Base-by-base conservation (phyloP, 768 basidiomycete genomes). In the Xerocomellus chrysenteron region DNA sequence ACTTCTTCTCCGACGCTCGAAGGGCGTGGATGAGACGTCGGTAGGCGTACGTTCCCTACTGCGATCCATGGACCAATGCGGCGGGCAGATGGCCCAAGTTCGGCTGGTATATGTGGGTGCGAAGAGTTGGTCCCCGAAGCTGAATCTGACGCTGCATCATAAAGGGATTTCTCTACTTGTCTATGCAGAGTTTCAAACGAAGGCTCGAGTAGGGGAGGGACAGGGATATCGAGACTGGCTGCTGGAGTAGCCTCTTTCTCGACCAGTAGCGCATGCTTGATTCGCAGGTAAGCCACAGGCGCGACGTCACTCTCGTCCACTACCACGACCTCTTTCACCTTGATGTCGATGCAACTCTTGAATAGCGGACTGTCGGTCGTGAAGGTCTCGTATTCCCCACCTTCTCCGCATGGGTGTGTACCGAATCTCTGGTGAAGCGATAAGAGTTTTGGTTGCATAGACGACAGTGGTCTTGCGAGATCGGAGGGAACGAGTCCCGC, bases 301-400 rank as follows among this genome's bases (percentile, higher is more conserved):
- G 91, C 92, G 66, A 95, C 88, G 66, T 86, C 88, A 56, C 79
- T 90, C 72, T 90, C 87, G 7, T 88, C 86, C 63, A 90, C 88
- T 42, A 90, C 82, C 40, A 95, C 84, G 0, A 82, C 82, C 62
- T 92, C 86, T 1, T 81, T 80, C 44, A 86, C 82, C 35, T 74
- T 78, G 86, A 98, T 68, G 8, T 75, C 68, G 36, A 99, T 87
- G 11, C 81, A 78, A 39, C 80, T 80, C 62, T 92, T 91, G 82
- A 95, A 98, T 13, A 96, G 66, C 0, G 95, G 92, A 58, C 89
- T 90, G 62, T 97, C 92, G 13, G 94, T 75, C 1, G 96, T 98
- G 55, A 98, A 76, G 0, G 88, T 92, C 69, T 99, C 97, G 72
- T 98, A 99, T 74, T 99, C 97, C 2, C 97, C 97, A 2, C 97